A percentile compares a stretch with the other conserved stretches of the same genome.
Conservation (phyloP, 306 rosid genomes). For the Arachis hypogaea region DNA sequence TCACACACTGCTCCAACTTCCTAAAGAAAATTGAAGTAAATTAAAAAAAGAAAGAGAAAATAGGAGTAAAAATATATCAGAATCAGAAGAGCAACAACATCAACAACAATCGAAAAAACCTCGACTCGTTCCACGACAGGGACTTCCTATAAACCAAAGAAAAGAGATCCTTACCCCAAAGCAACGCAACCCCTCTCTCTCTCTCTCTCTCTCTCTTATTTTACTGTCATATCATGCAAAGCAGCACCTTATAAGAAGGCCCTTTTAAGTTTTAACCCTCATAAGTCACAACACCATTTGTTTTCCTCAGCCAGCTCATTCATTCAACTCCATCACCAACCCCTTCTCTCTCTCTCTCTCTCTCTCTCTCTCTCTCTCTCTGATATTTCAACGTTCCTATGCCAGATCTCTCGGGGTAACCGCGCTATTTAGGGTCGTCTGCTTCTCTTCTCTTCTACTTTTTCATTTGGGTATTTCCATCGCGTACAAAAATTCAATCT, state of each 20-base stretch:
- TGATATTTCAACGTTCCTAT: conserved; percentile 51
- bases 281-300: conserved; percentile 42
- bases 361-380: conserved; percentile 23
- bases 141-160: conserved; percentile 48
- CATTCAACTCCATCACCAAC: conserved; percentile 48
- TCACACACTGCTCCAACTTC: not conserved
- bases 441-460: not conserved
- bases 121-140: conserved; percentile 54
- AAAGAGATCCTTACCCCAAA: conserved; percentile 48
- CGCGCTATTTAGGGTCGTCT: conserved; percentile 34
- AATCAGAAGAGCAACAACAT: not conserved
- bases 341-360: conserved; percentile 28
- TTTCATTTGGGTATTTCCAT: conserved; percentile 33
- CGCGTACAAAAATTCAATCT: conserved; percentile 25
- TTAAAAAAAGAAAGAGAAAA: not conserved
- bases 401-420: conserved; percentile 63
- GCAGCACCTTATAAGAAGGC: conserved; percentile 41
- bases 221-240: conserved; percentile 79
- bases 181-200: conserved; percentile 34
- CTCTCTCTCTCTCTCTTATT: conserved; percentile 6
- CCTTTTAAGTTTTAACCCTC: conserved; percentile 25
- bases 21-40: not conserved
- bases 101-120: conserved; percentile 39
- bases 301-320: conserved; percentile 65
- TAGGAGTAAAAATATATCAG: no score